Evolutionary conservation across 176 grass and related monocot species (phyloP), one percentile per base, ranked within the genome.

Genomic region (Stipa capillata): DNA sequence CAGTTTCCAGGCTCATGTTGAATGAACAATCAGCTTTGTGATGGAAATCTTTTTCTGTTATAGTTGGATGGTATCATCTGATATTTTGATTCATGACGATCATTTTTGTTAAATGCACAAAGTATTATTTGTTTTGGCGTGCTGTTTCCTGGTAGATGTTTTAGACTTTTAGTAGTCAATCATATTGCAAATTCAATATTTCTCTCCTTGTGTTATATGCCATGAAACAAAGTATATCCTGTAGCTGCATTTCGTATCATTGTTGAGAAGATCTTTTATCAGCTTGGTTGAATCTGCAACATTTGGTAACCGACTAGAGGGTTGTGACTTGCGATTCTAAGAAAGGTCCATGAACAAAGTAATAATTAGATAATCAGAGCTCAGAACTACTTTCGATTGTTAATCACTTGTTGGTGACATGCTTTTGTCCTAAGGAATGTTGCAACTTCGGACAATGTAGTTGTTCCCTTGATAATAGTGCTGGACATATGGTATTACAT

Each of bases 21-120:
- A 80, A 89, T 78, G 53, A 73, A 36, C 17, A 69, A 60, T n/a
- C 24, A 61, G 5, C 60, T 69, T 84, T 36, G 23, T 81, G 12
- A 23, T 69, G n/a, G 33, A 45, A 7, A 12, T 29, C 5, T 54
- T 8, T 53, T 89, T 83, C 16, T 48, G 57, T 67, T 76, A 33
- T 32, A 53, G 33, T 78, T 85, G 64, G 12, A 79, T 81, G 39
- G 24, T 42, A 31, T 31, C 48, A 54, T 31, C 32, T 29, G 53
- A 3, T 9, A 40, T 63, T 69, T 49, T 45, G 5, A 79, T 23
- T 39, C 37, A 17, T 17, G 61, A 8, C 61, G 12, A 39, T 66
- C 0, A 4, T 37, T 66, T 79, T 6, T 48, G n/a, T 33, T 28
- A 65, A 51, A 42, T 79, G 54, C 25, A 68, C 36, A 59, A 10